Evolutionary conservation across 441 rosid genomes (phyloP).

Genomic region (Hypseocharis bilobata): DNA sequence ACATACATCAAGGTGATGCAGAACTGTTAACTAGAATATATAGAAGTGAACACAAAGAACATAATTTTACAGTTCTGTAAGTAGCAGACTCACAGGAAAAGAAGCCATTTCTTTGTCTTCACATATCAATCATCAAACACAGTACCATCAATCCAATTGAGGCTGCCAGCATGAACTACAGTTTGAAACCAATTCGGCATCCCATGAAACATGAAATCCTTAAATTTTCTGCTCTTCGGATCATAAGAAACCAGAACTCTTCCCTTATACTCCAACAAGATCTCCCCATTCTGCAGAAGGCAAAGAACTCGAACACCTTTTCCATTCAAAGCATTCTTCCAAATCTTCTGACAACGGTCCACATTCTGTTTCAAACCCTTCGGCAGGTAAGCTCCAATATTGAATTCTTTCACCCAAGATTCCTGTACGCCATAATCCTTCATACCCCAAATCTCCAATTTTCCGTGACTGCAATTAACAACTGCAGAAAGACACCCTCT

Average conservation of each 20-base stretch:
- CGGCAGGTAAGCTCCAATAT: constrained; percentile 58
- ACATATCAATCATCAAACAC: neutral
- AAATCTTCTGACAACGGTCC: constrained; percentile 37
- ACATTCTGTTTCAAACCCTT: constrained; percentile 46
- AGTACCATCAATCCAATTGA: constrained; percentile 45
- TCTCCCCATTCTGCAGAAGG: constrained; percentile 19
- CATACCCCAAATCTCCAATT: constrained; percentile 80
- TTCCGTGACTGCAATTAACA: constrained; percentile 52
- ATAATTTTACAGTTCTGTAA: no score
- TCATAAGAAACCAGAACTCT: constrained; percentile 21
- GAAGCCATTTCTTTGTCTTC: neutral
- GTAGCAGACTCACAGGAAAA: no score
- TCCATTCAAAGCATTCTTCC: constrained; percentile 38
- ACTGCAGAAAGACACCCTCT: constrained; percentile 49
- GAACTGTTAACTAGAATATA: no score
- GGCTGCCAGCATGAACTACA: constrained; percentile 52
- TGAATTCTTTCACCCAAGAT: constrained; percentile 61
- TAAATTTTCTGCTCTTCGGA: constrained; percentile 27
- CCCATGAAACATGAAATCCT: constrained; percentile 45
- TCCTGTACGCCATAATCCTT: constrained; percentile 51
- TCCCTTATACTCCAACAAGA: constrained; percentile 25
- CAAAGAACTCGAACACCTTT: constrained; percentile 47
- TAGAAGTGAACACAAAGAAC: neutral
- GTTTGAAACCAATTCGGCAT: constrained; percentile 72
- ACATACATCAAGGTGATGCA: no score